A percentile compares a stretch with the other conserved stretches of the same genome.
These are phyloP conservation scores for Arabis hirsuta DNA, from an alignment of 345 rosid genomes.

Conservation along the genomic window DNA sequence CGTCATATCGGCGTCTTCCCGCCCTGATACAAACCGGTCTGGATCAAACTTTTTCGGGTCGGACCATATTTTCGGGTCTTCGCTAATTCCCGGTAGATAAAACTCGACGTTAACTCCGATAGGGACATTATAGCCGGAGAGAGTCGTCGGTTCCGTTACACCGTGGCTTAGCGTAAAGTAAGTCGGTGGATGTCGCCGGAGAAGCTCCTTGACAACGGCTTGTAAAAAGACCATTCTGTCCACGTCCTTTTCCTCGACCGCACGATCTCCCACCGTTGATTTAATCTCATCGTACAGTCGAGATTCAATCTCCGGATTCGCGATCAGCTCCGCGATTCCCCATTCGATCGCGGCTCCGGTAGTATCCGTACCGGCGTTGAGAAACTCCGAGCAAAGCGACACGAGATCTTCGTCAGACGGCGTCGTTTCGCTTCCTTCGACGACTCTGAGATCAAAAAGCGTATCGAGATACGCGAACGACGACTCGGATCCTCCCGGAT, in stretches of 20 bases:
- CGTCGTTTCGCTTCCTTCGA: conserved; percentile 55
- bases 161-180: conserved; percentile 71
- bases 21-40: conserved; percentile 55
- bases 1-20: conserved; percentile 70
- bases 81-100: conserved; percentile 52
- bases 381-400: conserved; percentile 77
- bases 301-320: conserved; percentile 58
- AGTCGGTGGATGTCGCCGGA: conserved; percentile 81
- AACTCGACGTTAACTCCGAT: conserved; percentile 58
- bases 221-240: conserved; percentile 63
- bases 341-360: conserved; percentile 79
- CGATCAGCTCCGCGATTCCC: conserved; percentile 76
- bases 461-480: conserved; percentile 84
- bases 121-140: conserved; percentile 72
- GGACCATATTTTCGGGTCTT: conserved; percentile 65
- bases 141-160: conserved; percentile 59
- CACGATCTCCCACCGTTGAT: conserved; percentile 51
- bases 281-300: conserved; percentile 64
- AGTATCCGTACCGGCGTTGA: conserved; percentile 88
- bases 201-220: conserved; percentile 67
- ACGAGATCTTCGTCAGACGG: conserved; percentile 75
- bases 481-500: conserved; percentile 51
- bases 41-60: conserved; percentile 74
- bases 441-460: conserved; percentile 55
- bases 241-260: conserved; percentile 61